Base-by-base conservation (phyloP, 2,329 filamentous ascomycete species). In the Exophiala viscosa region DNA sequence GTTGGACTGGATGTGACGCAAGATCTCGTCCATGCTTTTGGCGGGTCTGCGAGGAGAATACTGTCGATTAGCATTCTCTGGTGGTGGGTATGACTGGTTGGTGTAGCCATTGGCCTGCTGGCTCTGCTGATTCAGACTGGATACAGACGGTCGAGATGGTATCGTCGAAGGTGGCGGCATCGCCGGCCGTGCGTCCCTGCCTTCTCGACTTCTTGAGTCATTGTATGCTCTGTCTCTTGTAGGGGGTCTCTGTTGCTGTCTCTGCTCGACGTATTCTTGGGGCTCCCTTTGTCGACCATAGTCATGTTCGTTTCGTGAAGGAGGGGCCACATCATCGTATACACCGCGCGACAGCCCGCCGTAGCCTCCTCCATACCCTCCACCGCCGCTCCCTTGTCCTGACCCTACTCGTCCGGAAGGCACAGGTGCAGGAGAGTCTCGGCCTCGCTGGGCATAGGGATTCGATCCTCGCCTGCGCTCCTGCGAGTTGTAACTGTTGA, bases 1-100 rank as follows among this genome's bases (percentile, higher is more conserved):
- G 66, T 95, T 90, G 52, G 81, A 75, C 67, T 91, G 85, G 65
- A 99, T 96, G 61, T 88, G 59, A 23, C 50, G 58, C 44, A 62
- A 31, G 38, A 62, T 59, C 43, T 62, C 57, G 10, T 61, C 60
- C 60, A 62, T 62, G 36, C 50, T 54, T 46, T 62, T 62, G 13
- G 44, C 42, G 17, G 60, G 55, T 10, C 59, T 48, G 1, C 57
- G 52, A 14, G 57, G 47, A 5, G 57, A 60, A 45, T 61, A 59
- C 13, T 48, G 50, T 45, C 56, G 39, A 32, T 51, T 53, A 14
- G 50, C 34, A 42, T 49, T 54, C 13, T 56, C 53, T 3, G 56
- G 47, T 18, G 52, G 50, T 46, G 56, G 44, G 34, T 49, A 54
- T 40, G 43, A 42, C 17, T 50, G 56, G 4, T 35, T 35, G 20